Evolutionary conservation across 805 yeast species (phyloP).

Genomic region (Kazachstania viticola): DNA sequence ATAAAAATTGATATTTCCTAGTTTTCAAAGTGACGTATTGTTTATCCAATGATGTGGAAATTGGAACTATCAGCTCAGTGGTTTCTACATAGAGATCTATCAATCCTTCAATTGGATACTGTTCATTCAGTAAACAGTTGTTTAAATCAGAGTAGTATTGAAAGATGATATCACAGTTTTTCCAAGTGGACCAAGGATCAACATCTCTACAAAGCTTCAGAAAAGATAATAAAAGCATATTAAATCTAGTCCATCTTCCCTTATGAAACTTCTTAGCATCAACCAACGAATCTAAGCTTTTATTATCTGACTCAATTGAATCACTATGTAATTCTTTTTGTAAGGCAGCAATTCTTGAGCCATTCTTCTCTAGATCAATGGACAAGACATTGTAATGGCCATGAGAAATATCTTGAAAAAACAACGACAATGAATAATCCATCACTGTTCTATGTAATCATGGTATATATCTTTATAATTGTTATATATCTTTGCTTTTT

Average conservation of each 20-base stretch:
- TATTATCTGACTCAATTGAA: slow-evolving; percentile 5
- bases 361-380: slow-evolving; percentile 22
- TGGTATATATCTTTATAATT: no score
- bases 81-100: slow-evolving; percentile 12
- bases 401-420: slow-evolving; percentile 11
- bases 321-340: slow-evolving; percentile 20
- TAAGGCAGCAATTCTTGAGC: slow-evolving; percentile 25
- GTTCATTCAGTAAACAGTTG: slow-evolving; percentile 33
- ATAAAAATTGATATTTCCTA: slow-evolving; percentile 28
- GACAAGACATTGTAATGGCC: slow-evolving; percentile 16
- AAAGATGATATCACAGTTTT: slow-evolving; percentile 38
- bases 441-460: no score
- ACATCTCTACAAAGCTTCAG: slow-evolving; percentile 37
- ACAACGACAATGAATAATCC: slow-evolving; percentile 9
- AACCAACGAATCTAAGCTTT: slow-evolving; percentile 9
- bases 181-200: slow-evolving; percentile 39
- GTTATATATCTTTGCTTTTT: no score
- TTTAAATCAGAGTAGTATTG: slow-evolving; percentile 34
- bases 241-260: slow-evolving; percentile 27
- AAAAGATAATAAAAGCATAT: slow-evolving; percentile 37
- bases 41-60: slow-evolving; percentile 16
- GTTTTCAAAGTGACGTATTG: slow-evolving; percentile 9
- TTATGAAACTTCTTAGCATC: slow-evolving; percentile 10
- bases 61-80: slow-evolving; percentile 29
- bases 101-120: slow-evolving; percentile 25